These are phyloP conservation scores for Curvularia verruculosa DNA, from an alignment of 2,329 filamentous ascomycete genomes.

Conservation along the genomic window DNA sequence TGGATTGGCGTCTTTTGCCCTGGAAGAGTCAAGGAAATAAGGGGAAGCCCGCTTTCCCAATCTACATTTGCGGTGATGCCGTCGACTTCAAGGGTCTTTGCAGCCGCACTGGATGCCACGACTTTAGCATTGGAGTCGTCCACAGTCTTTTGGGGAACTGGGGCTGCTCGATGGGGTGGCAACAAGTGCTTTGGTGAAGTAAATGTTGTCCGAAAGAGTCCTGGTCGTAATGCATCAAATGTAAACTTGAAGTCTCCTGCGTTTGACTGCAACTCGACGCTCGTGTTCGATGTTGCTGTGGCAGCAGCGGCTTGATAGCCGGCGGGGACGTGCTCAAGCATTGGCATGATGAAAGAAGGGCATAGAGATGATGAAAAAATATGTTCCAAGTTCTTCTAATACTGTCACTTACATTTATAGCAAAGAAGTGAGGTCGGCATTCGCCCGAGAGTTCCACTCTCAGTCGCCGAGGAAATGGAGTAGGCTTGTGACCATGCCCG, in stretches of 20 bases:
- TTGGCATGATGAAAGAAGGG: conserved; percentile 51
- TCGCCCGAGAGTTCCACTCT: conserved; percentile 5
- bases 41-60: conserved; percentile 63
- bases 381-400: background rate
- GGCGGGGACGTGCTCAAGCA: conserved; percentile 54
- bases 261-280: conserved; percentile 54
- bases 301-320: conserved; percentile 37
- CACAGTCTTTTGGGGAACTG: conserved; percentile 52
- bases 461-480: background rate
- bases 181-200: conserved; percentile 66
- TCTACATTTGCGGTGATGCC: conserved; percentile 62
- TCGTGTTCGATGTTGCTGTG: conserved; percentile 25
- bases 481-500: background rate
- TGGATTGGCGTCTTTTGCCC: conserved; percentile 62
- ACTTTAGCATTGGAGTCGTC: conserved; percentile 37
- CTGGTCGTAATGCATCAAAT: conserved; percentile 67
- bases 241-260: conserved; percentile 60
- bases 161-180: conserved; percentile 68
- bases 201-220: conserved; percentile 72
- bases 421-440: background rate
- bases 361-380: background rate
- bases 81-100: conserved; percentile 55
- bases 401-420: conserved; percentile 10
- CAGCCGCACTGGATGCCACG: conserved; percentile 43
- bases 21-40: conserved; percentile 60